These are phyloP conservation scores for Globisporangium middletonii DNA, from an alignment of 352 stramenopile species.

Conservation along the genomic window DNA sequence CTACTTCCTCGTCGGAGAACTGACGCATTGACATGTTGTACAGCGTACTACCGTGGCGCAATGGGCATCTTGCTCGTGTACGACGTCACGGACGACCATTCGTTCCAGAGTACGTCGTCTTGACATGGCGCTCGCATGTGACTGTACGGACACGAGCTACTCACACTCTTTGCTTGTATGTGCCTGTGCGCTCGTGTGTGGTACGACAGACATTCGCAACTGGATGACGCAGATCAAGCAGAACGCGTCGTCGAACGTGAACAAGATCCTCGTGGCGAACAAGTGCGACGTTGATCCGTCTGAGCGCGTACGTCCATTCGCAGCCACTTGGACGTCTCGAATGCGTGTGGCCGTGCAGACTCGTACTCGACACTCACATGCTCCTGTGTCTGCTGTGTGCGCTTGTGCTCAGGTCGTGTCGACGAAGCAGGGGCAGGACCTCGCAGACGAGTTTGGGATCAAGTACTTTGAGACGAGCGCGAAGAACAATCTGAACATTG, in stretches of 20 bases:
- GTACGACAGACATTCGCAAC: slow-evolving; percentile 73
- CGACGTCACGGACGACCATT: slow-evolving; percentile 90
- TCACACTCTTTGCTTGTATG: background rate
- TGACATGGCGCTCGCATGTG: background rate
- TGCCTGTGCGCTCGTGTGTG: background rate
- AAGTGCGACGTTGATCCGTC: slow-evolving; percentile 98
- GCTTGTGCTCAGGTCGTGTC: slow-evolving; percentile 61
- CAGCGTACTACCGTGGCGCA: slow-evolving; percentile 89
- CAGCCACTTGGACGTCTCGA: no score
- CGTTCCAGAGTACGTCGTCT: slow-evolving; percentile 80
- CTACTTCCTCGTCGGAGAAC: background rate
- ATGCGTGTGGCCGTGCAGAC: background rate
- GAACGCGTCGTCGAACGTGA: slow-evolving; percentile 98
- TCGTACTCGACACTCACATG: background rate
- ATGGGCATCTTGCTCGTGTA: slow-evolving; percentile 92
- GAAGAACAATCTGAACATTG: slow-evolving; percentile 93
- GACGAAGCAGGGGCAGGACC: slow-evolving; percentile 89
- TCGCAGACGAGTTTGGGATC: slow-evolving; percentile 92
- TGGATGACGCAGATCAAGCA: slow-evolving; percentile 93
- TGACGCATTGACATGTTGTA: background rate
- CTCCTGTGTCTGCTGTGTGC: background rate
- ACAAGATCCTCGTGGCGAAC: slow-evolving; percentile 99
- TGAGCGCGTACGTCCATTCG: slow-evolving; percentile 78
- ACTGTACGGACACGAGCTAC: background rate
- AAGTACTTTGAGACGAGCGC: slow-evolving; percentile 94